Evolutionary conservation across 495 filamentous ascomycete species (phyloP), one percentile per base, ranked within the genome.

Genomic region (Podospora australis): DNA sequence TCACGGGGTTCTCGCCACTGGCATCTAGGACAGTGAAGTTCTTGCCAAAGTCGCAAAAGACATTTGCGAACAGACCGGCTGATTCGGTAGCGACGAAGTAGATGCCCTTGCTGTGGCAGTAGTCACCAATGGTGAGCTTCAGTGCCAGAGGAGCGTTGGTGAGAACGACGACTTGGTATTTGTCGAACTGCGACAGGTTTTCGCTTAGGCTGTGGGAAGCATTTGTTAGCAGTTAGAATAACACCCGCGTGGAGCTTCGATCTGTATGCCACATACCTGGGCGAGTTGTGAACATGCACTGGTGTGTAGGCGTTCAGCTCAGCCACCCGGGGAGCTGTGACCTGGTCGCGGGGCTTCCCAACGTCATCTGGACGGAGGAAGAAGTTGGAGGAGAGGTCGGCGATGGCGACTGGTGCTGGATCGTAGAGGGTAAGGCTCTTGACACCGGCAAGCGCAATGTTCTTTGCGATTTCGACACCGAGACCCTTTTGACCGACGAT

Each of bases 381-480:
- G 73, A 97, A 99, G 64, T 97, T 92, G 19, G 92, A 86, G 20
- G 89, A 95, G 34, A 97, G 84, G 60, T 96, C 91, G 44, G 88
- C 74, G 58, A 92, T 84, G 48, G 79, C 71, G 44, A 84, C 80
- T 30, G 88, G 85, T n/a, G 82, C 79, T 21, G 89, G 86, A 60
- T 94, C 86, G 69, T 84, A 84, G 38, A 97, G 77, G 7, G 94
- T 95, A 36, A 97, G 76, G 52, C 77, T 81, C 65, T 81, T 78
- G 60, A 82, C 94, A 59, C 94, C 94, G 49, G 94, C 94, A 55
- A 99, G 86, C 25, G 92, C 94, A 63, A 99, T 87, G 57, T 99
- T 97, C 76, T 99, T 99, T 54, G 94, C 91, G 60, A 99, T 95
- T 70, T 99, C 94, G 40, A 96, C 90, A 70, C 94, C 94, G 25